Base-by-base conservation (phyloP, 352 stramenopile species). In the Globisporangium middletonii region DNA sequence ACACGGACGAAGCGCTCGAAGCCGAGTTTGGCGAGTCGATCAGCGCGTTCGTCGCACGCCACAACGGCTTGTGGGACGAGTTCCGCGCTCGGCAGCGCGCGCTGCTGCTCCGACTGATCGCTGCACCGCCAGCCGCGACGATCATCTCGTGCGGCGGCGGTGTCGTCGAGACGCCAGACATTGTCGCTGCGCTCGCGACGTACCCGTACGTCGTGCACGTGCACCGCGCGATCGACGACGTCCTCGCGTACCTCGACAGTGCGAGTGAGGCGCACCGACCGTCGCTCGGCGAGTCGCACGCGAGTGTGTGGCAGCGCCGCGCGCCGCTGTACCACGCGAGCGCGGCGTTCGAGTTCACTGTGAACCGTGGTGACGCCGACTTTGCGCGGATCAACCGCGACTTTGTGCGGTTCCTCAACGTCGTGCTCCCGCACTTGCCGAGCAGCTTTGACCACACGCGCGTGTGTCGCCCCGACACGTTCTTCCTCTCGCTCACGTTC, bases 141-240 rank as follows among this genome's bases (percentile, higher is more conserved):
- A 78, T 94, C 55, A 79, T 96, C 62, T 87, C 87, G 59, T 94
- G 83, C 50, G 87, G 87, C 26, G 87, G 87, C 9, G 87, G 87
- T 26, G 83, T 94, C 27, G 83, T 94, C 9, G 87, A 96, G 62
- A 88, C 77, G 9, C 63, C 69, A 0, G 73, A 74, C 52, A 73
- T 90, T 33, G 77, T 90, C 33, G 60, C 73, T 15, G 77, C 82
- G 38, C 72, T 94, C 0, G 60, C 70, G 23, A 72, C 73, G 60
- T 88, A 88, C 55, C 71, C 71, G 51, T 83, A 86, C 54, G 83
- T 94, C 19, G 59, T 94, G 8, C 81, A 89, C 49, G 60, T 93
- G 8, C 56, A 88, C 48, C 79, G 83, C 45, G 77, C 71, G 28
- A 80, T 90, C n/a, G 65, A 72, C n/a, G 80, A 91, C 61, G 74